Base-by-base conservation (phyloP, 2,329 filamentous ascomycete species). In the Aspergillus carbonarius region DNA sequence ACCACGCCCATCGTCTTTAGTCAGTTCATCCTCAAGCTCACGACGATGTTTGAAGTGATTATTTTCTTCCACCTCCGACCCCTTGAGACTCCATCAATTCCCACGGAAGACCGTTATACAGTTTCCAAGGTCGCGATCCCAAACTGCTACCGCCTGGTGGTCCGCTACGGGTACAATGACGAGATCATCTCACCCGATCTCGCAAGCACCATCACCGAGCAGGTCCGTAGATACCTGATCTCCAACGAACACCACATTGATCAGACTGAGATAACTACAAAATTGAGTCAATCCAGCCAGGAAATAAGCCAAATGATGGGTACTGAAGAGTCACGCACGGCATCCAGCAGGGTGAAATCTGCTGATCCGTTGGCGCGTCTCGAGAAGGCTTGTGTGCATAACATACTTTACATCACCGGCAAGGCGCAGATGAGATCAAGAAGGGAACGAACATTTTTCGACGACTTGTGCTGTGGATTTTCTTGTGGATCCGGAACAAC, bases 1-100 rank as follows among this genome's bases (percentile, higher is more conserved):
- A 82, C 82, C 5, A 85, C 84, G 0, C 88, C 88, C 1, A 83
- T 82, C 7, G 86, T 88, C 9, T 92, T 91, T 71, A 84, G 85
- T 3, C 87, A 92, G 54, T 92, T 92, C 68, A 79, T 91, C 9
- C 83, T 81, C 52, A 92, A 92, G 69, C 87, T 92, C 61, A 83
- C 84, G 48, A 84, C 86, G 0, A 78, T 83, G 5, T 88, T 89
- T 0, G 85, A 89, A 30, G 83, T 90, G 10, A 82, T 84, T n/a
- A 81, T 92, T 1, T 91, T 92, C 72, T 89, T 92, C 71, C 89
- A 92, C 66, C 80, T 92, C 6, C 84, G 87, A 5, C 82, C 87
- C 0, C 78, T 90, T 0, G 81, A 85, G 30, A 76, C 79, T 1
- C 88, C 88, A 0, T 82, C 80, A 0, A 82, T 87, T 2, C 70